Base-by-base conservation (phyloP, 208 protist genomes). In the Jaenimonas drosophilae region DNA sequence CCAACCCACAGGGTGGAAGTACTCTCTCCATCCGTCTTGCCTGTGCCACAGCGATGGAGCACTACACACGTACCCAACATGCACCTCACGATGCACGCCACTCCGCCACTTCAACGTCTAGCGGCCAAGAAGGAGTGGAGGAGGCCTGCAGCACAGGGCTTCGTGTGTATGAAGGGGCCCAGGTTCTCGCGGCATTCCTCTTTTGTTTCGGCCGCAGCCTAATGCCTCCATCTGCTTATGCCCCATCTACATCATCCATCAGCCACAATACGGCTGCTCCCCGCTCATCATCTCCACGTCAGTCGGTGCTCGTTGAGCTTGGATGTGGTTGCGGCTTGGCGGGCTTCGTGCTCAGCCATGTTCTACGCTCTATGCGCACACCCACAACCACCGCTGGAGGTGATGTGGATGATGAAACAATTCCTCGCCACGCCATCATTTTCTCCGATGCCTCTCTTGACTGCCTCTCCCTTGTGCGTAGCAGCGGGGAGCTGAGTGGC, bases 161-260 rank as follows among this genome's bases (percentile, higher is more conserved):
- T 56, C 72, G 78, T 9, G 70, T 82, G 21, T 88, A 88, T 45
- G 73, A 82, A 40, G 73, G 78, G 1, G 78, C 68, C 4, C 64
- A 74, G 43, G 63, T 82, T 20, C 56, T 88, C 26, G 54, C 78
- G 3, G 56, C 66, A 4, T 82, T 88, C 48, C 12, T 88, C n/a
- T 44, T 16, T 17, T 64, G 49, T 19, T 77, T 60, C 44, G 65
- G 59, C 26, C 19, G 28, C 4, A 47, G 20, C 9, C 42, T 82
- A 21, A 12, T 74, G 16, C 38, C 52, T 0, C 3, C 16, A 41
- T 41, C 47, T 14, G 20, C 12, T 30, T 3, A 44, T 31, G 17
- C 19, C 14, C 24, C 12, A 5, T 49, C 34, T 59, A 21, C 14
- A n/a, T n/a, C n/a, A n/a, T n/a, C n/a, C n/a, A n/a, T n/a, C n/a